Conservation (phyloP, 2,329 filamentous ascomycete genomes). For the Verruconis gallopava region DNA sequence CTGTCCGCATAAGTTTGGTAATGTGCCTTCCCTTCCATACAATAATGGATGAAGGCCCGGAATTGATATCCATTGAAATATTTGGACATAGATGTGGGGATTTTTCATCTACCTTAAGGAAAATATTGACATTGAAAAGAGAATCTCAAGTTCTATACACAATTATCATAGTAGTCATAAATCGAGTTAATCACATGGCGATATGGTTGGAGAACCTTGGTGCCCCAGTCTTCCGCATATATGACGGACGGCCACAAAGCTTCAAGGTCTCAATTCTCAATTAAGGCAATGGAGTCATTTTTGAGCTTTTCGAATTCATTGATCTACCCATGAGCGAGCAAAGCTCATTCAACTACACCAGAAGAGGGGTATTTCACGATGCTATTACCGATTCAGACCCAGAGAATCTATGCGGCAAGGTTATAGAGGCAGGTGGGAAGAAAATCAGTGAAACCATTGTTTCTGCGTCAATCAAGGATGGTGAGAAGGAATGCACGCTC, state of each 20-base stretch:
- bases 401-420: slow-evolving; percentile 17
- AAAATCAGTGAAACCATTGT: slow-evolving; percentile 18
- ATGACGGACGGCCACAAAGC: slow-evolving; percentile 18
- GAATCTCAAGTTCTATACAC: too few relatives aligned
- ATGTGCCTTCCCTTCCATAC: too few relatives aligned
- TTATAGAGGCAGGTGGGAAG: slow-evolving; percentile 18
- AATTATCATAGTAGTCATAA: too few relatives aligned
- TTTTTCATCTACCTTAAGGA: too few relatives aligned
- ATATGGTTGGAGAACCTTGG: slow-evolving; percentile 10
- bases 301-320: slow-evolving; percentile 23
- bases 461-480: background rate
- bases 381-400: slow-evolving; percentile 20
- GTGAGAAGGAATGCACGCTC: slow-evolving; percentile 14
- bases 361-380: slow-evolving; percentile 24
- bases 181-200: too few relatives aligned
- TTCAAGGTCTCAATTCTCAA: slow-evolving; percentile 20
- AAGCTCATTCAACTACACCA: slow-evolving; percentile 16
- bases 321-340: slow-evolving; percentile 1
- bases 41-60: too few relatives aligned
- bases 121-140: too few relatives aligned
- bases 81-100: too few relatives aligned
- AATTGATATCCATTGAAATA: too few relatives aligned
- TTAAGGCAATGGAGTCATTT: slow-evolving; percentile 21
- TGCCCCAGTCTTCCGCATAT: slow-evolving; percentile 20
- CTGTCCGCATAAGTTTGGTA: too few relatives aligned